Conservation (phyloP, 371 early-diverging fungal species). For the Dinochytrium kinnereticum region DNA sequence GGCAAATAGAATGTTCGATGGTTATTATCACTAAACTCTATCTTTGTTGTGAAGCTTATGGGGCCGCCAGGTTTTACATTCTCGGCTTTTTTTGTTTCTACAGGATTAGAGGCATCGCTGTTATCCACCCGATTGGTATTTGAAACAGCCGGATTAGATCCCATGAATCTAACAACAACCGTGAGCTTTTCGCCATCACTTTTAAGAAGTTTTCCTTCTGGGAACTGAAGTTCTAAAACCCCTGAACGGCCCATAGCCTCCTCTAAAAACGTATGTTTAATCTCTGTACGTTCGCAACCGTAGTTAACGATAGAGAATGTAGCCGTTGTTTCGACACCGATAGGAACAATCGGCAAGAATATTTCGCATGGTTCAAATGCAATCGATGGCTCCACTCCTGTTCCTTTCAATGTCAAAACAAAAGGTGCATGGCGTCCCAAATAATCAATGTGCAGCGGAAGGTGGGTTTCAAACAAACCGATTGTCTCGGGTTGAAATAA, state of each 20-base stretch:
- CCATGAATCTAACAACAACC: conserved; percentile 38
- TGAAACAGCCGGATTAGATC: neutral
- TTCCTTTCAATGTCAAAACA: conserved; percentile 35
- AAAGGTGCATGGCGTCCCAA: conserved; percentile 41
- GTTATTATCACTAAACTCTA: conserved; percentile 44
- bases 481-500: conserved; percentile 47
- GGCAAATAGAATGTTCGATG: conserved; percentile 46
- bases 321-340: conserved; percentile 35
- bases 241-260: conserved; percentile 29
- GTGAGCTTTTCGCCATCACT: conserved; percentile 52
- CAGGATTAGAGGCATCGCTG: neutral
- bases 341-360: conserved; percentile 48
- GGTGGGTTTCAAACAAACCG: conserved; percentile 37
- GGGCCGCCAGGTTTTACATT: conserved; percentile 29
- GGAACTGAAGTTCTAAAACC: conserved; percentile 48
- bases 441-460: conserved; percentile 46
- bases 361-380: conserved; percentile 55
- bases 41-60: conserved; percentile 48
- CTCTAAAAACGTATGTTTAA: conserved; percentile 33
- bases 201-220: conserved; percentile 54
- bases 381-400: conserved; percentile 52
- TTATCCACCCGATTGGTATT: neutral
- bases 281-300: conserved; percentile 56
- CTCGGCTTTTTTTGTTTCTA: neutral
- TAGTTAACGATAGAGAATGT: conserved; percentile 53